These are phyloP conservation scores for Orbilia javanica DNA, from an alignment of 2,329 filamentous ascomycete genomes.

Conservation along the genomic window DNA sequence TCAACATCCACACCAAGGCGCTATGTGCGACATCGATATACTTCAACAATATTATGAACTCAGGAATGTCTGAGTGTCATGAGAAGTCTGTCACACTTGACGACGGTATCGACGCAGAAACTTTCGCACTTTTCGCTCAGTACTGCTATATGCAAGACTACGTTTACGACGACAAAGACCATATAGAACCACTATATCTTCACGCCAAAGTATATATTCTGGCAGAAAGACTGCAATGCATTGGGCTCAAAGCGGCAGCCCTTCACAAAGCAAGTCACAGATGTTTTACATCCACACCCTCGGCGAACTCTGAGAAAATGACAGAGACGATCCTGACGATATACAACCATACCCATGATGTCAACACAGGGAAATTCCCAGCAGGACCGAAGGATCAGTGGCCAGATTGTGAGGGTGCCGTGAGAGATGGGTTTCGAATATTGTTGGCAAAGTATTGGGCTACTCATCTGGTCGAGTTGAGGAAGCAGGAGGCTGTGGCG, in stretches of 20 bases:
- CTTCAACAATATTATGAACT: slow-evolving; percentile 1
- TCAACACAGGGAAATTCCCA: slow-evolving; percentile 20
- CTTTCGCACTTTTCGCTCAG: slow-evolving; percentile 16
- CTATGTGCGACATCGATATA: slow-evolving; percentile 19
- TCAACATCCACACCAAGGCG: slow-evolving; percentile 29
- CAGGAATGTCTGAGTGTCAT: not conserved
- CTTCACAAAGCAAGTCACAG: slow-evolving; percentile 11
- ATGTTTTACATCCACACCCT: slow-evolving; percentile 6
- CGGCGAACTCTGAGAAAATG: slow-evolving; percentile 5
- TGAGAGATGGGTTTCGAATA: slow-evolving; percentile 14
- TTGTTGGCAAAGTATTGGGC: slow-evolving; percentile 20
- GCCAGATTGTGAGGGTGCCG: not conserved
- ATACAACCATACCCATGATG: slow-evolving; percentile 19
- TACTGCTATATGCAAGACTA: slow-evolving; percentile 24
- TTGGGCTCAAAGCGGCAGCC: slow-evolving; percentile 5
- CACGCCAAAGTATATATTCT: slow-evolving; percentile 32
- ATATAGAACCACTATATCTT: not conserved
- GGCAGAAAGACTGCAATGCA: slow-evolving; percentile 13
- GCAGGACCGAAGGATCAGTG: not conserved
- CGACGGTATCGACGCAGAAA: slow-evolving; percentile 10
- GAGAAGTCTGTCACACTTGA: slow-evolving; percentile 5
- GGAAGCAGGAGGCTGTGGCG: not conserved
- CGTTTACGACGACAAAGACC: not conserved
- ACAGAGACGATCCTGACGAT: slow-evolving; percentile 2
- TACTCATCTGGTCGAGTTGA: slow-evolving; percentile 1